These are phyloP conservation scores for Aspergillus nomiae DNA, from an alignment of 2,329 filamentous ascomycete species.

Conservation along the genomic window DNA sequence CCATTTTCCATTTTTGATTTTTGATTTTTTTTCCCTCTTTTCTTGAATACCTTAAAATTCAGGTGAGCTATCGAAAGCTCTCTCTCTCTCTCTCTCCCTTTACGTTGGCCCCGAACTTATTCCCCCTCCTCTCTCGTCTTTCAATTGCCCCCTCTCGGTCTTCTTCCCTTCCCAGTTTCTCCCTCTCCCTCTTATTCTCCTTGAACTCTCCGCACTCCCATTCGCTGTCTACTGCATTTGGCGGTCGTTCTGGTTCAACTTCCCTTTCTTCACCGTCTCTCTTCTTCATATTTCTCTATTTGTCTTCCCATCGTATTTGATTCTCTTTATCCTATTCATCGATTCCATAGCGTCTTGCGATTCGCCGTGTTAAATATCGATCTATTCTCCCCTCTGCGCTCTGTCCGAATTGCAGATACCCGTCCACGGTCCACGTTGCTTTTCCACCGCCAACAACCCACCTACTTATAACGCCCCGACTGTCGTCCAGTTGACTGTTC, in stretches of 20 bases:
- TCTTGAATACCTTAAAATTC: slow-evolving; percentile 3
- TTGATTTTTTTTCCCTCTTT: background rate
- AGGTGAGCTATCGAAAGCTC: slow-evolving; percentile 1
- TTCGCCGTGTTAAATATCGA: background rate
- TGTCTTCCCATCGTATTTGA: background rate
- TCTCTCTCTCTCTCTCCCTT: background rate
- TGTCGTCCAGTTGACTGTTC: background rate
- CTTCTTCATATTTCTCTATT: background rate
- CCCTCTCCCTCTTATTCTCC: background rate
- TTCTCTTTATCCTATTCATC: background rate
- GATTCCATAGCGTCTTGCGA: background rate
- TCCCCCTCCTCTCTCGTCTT: background rate
- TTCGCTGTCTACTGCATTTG: background rate
- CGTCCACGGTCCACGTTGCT: slow-evolving; percentile 15
- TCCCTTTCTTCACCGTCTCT: background rate
- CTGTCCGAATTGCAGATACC: slow-evolving; percentile 3
- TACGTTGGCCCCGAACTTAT: background rate
- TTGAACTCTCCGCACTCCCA: background rate
- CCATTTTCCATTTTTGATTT: background rate
- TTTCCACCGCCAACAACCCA: slow-evolving; percentile 20
- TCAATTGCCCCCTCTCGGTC: background rate
- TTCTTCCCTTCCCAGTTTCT: background rate
- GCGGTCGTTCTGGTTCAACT: background rate
- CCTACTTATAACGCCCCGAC: slow-evolving; percentile 20
- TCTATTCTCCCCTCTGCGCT: background rate